These are phyloP conservation scores for Paracamarosporium sp. DNA, from an alignment of 2,329 filamentous ascomycete species.

Conservation along the genomic window DNA sequence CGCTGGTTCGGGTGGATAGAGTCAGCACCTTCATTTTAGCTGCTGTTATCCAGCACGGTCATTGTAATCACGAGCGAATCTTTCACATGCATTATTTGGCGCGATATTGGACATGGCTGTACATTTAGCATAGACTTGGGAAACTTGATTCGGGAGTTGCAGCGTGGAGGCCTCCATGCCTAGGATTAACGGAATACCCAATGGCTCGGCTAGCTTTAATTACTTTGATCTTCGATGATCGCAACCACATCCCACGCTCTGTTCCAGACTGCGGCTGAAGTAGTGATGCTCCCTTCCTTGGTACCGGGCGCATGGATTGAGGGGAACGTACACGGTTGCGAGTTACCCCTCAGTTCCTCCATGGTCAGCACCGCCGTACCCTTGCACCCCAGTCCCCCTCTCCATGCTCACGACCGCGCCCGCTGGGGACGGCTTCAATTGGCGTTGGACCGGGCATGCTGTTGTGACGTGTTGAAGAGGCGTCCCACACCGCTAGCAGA, in stretches of 20 bases:
- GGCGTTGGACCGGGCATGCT: conserved; percentile 6
- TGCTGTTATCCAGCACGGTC: conserved; percentile 29
- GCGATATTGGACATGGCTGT: conserved; percentile 28
- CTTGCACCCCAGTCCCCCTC: not conserved
- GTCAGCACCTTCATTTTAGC: conserved; percentile 32
- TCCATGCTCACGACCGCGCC: not conserved
- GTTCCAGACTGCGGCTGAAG: conserved; percentile 3
- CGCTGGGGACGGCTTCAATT: not conserved
- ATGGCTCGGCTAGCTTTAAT: conserved; percentile 18
- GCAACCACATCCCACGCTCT: not conserved
- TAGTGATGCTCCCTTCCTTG: conserved; percentile 1
- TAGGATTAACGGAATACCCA: conserved; percentile 27
- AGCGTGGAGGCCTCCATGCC: conserved; percentile 12
- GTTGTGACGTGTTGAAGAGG: conserved; percentile 7
- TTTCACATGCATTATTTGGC: conserved; percentile 43
- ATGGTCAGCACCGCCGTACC: not conserved
- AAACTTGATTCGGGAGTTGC: conserved; percentile 18
- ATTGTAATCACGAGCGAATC: conserved; percentile 46
- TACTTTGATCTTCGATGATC: conserved; percentile 17
- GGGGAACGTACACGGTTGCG: not conserved
- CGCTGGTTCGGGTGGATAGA: conserved; percentile 47
- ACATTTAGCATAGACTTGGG: conserved; percentile 20
- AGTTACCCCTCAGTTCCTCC: conserved; percentile 6
- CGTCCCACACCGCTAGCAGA: not conserved
- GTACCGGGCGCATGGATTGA: not conserved